Base-by-base conservation (phyloP, 2,329 filamentous ascomycete species). In the Diaporthe longicolla region DNA sequence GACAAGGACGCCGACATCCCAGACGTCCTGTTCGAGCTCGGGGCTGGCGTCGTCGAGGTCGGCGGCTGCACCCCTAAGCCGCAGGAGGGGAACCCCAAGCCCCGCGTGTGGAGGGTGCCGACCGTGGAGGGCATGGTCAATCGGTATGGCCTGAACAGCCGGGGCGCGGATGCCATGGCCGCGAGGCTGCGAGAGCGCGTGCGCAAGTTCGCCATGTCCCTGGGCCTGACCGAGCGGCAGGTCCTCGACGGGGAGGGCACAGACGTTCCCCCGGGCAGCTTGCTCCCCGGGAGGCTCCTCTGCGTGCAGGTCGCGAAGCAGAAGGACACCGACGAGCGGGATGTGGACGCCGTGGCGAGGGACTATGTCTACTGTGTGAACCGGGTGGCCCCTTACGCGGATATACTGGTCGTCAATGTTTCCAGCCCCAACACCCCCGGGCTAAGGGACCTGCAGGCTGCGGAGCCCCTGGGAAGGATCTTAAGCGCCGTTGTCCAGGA, bases 301-400 rank as follows among this genome's bases (percentile, higher is more conserved):
- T 93, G 94, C 21, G 95, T 99, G 24, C 97, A 99, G 84, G 91
- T 98, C 55, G 95, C 96, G 69, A 99, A 99, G 91, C 98, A 98
- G 86, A 98, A 98, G 87, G 88, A 90, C 61, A 99, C 97, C 0
- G 91, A 95, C 26, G 95, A 97, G 81, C 88, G 88, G 63, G 94
- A 98, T 80, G 93, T 98, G 75, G 90, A 93, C 55, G 95, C 95
- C 43, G 93, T 98, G 68, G 88, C 89, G 32, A 90, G 93, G 78
- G 91, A 93, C 81, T 98, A 98, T 81, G 93, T 97, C n/a, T 94
- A 93, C 82, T 98, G 96, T 79, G 95, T 98, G 4, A 88, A 93
- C 71, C 89, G 92, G 59, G 86, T 99, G 50, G 97, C 93, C 5
- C 93, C 89, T 68, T 99, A 98, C 81, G 95, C 97, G 15, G 97